A percentile compares a stretch with the other conserved stretches of the same genome.
Conservation (phyloP, 2,329 filamentous ascomycete genomes). For the Coniochaeta sp. region DNA sequence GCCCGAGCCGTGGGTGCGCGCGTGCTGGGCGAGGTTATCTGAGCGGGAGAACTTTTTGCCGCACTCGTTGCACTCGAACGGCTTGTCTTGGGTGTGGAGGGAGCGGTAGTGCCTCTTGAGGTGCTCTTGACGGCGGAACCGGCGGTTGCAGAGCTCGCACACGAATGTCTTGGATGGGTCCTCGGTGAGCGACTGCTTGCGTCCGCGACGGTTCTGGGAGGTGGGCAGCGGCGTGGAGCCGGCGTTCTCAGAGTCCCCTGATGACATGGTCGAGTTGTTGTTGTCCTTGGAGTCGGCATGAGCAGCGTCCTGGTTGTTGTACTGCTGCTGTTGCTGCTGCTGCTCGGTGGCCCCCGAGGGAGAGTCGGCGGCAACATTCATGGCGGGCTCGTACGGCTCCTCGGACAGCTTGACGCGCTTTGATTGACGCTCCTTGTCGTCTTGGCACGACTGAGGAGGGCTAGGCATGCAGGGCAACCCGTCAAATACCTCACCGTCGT, state of each 20-base stretch:
- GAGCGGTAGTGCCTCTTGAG: conserved; percentile 98
- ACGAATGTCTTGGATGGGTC: conserved; percentile 98
- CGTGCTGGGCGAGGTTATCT: conserved; percentile 94
- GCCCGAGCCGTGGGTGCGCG: conserved; percentile 84
- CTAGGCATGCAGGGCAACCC: conserved; percentile 60
- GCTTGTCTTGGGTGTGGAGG: conserved; percentile 97
- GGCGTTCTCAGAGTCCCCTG: conserved; percentile 25
- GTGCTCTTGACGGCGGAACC: conserved; percentile 97
- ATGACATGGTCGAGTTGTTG: conserved; percentile 23
- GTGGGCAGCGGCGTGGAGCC: conserved; percentile 34
- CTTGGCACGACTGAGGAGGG: conserved; percentile 48
- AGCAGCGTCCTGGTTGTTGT: conserved; percentile 20
- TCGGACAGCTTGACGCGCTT: conserved; percentile 53
- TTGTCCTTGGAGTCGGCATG: conserved; percentile 24
- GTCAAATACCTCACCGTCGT: conserved; percentile 57
- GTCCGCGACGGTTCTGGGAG: conserved; percentile 81
- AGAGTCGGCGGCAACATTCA: conserved; percentile 35
- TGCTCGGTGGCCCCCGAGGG: conserved; percentile 25
- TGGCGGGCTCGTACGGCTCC: conserved; percentile 29
- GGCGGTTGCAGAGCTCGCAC: conserved; percentile 90
- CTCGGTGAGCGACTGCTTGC: conserved; percentile 96
- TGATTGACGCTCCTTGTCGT: conserved; percentile 42
- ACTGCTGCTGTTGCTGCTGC: too few relatives aligned
- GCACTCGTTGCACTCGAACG: conserved; percentile 94
- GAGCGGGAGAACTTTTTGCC: conserved; percentile 99